Base-by-base conservation (phyloP, 805 yeast species). In the Pichia membranifaciens region DNA sequence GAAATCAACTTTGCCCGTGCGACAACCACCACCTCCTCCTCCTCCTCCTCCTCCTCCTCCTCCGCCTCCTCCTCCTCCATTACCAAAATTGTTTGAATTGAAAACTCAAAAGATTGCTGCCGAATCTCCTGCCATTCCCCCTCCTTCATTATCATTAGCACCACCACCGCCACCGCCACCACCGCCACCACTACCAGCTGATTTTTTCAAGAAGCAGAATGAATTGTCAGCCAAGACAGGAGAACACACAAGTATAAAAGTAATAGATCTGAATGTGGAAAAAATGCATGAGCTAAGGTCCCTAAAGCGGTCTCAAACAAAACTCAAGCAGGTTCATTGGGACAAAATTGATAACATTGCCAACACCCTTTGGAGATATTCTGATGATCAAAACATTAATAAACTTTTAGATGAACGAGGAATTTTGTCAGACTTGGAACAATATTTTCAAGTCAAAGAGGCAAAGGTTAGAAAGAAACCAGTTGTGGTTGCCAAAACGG, bases 271-370 rank as follows among this genome's bases (percentile, higher is more conserved):
- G n/a, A 52, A 52, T 29, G 13, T 32, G 18, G 33, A 38, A 10
- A 49, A 47, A 36, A 16, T 52, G 7, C 42, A 49, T 23, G 43
- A 47, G n/a, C 17, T 52, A 3, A 44, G 40, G 18, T 20, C 43
- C 0, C 23, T 57, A 10, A 56, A 54, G 39, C 54, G 61, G 31
- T 58, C 63, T 13, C 44, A 59, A 5, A 51, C 57, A 51, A 81
- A 79, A 62, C 66, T 85, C 67, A 85, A 84, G 58, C 95, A 85
- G 57, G 75, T 85, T 52, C 95, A 85, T 56, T 85, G 93, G 95
- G 93, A 85, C 52, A 84, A 79, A 58, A 67, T 85, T 40, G 85
- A 81, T 13, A 63, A 70, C 42, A 68, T 81, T 15, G 68, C 71
- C 16, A 71, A 76, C 37, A 82, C 93, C 0, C 73, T 85, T 54